Evolutionary conservation across 768 basidiomycete species (phyloP).

Genomic region (Xerocomus brunneocitrinus): DNA sequence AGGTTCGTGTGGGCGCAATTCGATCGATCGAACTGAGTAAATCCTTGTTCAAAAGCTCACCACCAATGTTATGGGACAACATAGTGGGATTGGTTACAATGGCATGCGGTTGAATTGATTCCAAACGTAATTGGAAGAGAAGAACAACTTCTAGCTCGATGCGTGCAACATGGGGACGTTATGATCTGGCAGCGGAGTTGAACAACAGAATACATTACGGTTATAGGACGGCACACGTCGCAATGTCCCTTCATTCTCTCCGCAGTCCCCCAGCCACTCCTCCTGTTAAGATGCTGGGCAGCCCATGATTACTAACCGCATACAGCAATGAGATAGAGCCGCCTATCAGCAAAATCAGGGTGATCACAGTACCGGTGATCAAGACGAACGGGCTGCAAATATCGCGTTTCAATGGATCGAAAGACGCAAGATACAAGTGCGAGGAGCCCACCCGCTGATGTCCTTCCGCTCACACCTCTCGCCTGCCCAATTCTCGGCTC

Average conservation of each 20-base stretch:
- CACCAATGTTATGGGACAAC: too few species aligned
- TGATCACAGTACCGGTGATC: slow-evolving; percentile 62
- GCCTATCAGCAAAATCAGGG: slow-evolving; percentile 58
- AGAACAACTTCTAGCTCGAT: neutral
- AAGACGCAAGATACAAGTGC: neutral
- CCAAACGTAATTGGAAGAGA: neutral
- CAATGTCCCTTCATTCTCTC: slow-evolving; percentile 40
- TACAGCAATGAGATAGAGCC: slow-evolving; percentile 66
- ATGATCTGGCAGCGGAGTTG: neutral
- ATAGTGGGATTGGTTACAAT: too few species aligned
- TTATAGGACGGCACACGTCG: neutral
- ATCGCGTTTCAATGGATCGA: neutral
- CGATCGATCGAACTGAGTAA: too few species aligned
- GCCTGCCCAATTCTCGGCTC: slow-evolving; percentile 70
- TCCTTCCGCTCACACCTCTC: slow-evolving; percentile 74
- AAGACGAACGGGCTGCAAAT: slow-evolving; percentile 66
- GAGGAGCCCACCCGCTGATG: slow-evolving; percentile 65
- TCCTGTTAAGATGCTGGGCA: slow-evolving; percentile 73
- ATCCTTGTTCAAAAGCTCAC: too few species aligned
- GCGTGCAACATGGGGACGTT: neutral
- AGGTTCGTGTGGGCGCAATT: too few species aligned
- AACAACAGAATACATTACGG: slow-evolving; percentile 2
- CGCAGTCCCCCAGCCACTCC: slow-evolving; percentile 47
- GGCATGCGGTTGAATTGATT: too few species aligned
- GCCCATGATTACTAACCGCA: slow-evolving; percentile 51